A percentile compares a stretch with the other conserved stretches of the same genome.
These are phyloP conservation scores for Phytophthora foliorum DNA, from an alignment of 352 stramenopile genomes.

Conservation along the genomic window DNA sequence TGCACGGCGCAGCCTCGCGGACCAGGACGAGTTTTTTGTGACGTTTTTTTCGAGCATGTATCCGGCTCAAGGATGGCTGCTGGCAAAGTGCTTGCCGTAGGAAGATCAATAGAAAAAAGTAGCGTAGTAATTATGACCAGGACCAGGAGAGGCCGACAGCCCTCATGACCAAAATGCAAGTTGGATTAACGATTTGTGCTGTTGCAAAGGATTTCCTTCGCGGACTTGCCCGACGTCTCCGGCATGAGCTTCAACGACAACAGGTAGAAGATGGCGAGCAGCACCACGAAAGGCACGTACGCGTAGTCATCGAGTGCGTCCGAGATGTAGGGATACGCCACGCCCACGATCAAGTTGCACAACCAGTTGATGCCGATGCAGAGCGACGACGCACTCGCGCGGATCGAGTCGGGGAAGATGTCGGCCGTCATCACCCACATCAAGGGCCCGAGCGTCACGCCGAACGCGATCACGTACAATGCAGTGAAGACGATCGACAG, in stretches of 20 bases:
- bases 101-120: conserved; percentile 27
- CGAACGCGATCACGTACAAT: conserved; percentile 25
- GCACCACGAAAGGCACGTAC: conserved; percentile 26
- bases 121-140: conserved; percentile 34
- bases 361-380: conserved; percentile 35
- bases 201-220: conserved; percentile 13
- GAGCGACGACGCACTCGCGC: no score
- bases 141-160: no score
- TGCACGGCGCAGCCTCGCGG: conserved; percentile 73
- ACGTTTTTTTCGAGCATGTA: conserved; percentile 89
- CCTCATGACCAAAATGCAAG: no score
- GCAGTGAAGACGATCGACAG: conserved; percentile 30
- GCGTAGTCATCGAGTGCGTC: conserved; percentile 23
- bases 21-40: conserved; percentile 90
- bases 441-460: conserved; percentile 20
- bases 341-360: conserved; percentile 27
- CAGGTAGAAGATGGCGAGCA: conserved; percentile 19
- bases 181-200: no score
- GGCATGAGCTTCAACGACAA: conserved; percentile 22
- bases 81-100: conserved; percentile 73
- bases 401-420: no score
- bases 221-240: conserved; percentile 29
- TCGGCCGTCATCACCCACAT: no score
- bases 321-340: conserved; percentile 28
- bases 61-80: conserved; percentile 78